phyloP scores from a whole-genome alignment of 495 filamentous ascomycete genomes.

The Melanomma pulvis-pyrius region DNA sequence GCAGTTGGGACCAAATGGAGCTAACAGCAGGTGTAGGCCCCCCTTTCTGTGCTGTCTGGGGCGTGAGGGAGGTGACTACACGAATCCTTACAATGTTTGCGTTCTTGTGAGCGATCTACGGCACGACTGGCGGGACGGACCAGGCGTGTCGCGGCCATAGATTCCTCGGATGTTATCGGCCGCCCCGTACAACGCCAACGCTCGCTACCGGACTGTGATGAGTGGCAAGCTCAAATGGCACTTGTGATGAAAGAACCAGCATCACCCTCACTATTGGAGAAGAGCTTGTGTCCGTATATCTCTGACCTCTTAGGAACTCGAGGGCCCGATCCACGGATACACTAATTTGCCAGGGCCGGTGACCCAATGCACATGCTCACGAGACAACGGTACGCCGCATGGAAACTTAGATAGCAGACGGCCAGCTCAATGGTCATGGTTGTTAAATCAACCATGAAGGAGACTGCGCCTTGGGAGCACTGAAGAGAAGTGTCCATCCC shows the following conservation, averaged over 20 bases:
- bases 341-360: not conserved
- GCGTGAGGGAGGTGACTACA: not conserved
- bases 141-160: not conserved
- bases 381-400: not conserved
- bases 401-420: not conserved
- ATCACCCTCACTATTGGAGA: not conserved
- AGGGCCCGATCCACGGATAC: not conserved
- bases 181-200: slow-evolving; percentile 25
- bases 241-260: not conserved
- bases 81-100: slow-evolving; percentile 1
- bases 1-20: not conserved
- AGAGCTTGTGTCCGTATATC: not conserved
- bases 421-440: slow-evolving; percentile 1
- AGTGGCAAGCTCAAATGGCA: not conserved
- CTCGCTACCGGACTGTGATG: slow-evolving; percentile 23
- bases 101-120: slow-evolving; percentile 12
- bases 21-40: slow-evolving; percentile 15
- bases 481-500: slow-evolving; percentile 3
- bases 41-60: too few relatives aligned
- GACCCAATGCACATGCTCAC: not conserved
- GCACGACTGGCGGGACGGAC: slow-evolving; percentile 13
- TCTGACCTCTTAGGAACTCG: not conserved
- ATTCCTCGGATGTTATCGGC: slow-evolving; percentile 32
- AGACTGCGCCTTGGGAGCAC: not conserved
- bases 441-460: slow-evolving; percentile 9